Percentiles rank a stretch among this genome's conserved stretches.
Conservation (phyloP, 2,329 filamentous ascomycete genomes). For the Elsinoe fawcettii region DNA sequence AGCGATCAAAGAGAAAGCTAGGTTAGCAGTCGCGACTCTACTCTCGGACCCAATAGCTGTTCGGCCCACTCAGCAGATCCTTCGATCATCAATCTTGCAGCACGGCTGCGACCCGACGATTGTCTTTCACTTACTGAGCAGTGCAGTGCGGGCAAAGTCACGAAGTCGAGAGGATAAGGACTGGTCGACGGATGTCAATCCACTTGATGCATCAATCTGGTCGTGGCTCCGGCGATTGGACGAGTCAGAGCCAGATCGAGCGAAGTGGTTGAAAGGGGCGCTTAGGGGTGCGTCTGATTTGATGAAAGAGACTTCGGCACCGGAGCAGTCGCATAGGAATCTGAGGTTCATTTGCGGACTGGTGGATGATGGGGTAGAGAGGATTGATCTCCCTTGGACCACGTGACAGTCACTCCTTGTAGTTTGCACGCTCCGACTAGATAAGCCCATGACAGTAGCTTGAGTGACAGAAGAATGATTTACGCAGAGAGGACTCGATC, state of each 20-base stretch:
- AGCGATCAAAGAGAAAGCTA: constrained; percentile 23
- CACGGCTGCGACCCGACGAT: constrained; percentile 26
- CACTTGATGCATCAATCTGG: constrained; percentile 30
- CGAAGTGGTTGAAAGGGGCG: constrained; percentile 25
- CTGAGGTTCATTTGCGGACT: constrained; percentile 11
- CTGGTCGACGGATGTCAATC: constrained; percentile 21
- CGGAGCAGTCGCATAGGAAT: constrained; percentile 9
- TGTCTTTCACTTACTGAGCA: constrained; percentile 22
- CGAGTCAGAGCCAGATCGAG: constrained; percentile 21
- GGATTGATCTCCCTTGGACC: constrained; percentile 7
- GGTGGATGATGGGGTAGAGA: constrained; percentile 16
- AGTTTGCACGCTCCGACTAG: too few relatives aligned
- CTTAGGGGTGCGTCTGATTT: constrained; percentile 20
- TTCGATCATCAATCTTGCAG: constrained; percentile 28
- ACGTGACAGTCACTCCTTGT: too few relatives aligned
- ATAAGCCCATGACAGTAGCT: too few relatives aligned
- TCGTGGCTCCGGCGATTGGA: constrained; percentile 27
- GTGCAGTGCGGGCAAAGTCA: constrained; percentile 15
- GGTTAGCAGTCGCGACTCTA: constrained; percentile 22
- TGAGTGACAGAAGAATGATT: too few relatives aligned
- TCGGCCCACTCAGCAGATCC: constrained; percentile 22
- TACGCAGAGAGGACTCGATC: too few relatives aligned
- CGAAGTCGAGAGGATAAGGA: constrained; percentile 11
- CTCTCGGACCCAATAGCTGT: constrained; percentile 21
- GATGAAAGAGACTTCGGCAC: constrained; percentile 10